Base-by-base conservation (phyloP, 148 eudicot genomes). In the Polygonum maritimum region DNA sequence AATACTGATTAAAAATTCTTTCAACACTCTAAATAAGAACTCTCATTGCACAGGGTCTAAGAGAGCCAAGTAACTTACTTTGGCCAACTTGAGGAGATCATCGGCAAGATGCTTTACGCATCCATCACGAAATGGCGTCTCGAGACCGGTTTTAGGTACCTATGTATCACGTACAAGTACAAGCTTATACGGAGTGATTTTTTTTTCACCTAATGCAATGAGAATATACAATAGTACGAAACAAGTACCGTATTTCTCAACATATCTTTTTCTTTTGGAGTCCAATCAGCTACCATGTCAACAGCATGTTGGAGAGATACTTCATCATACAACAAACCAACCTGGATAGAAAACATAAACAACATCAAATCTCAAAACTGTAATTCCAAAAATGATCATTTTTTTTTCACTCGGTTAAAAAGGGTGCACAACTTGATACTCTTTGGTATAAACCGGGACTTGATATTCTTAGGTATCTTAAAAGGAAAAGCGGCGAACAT, bases 101-200 rank as follows among this genome's bases (percentile, higher is more conserved):
- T 92, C 91, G 3, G 97, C 98, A 58, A 96, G 80, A 83, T 92
- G 97, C 84, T 79, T 87, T 80, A 96, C 80, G 79, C 89, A 86
- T 75, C 99, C 98, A 84, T 89, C 99, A 36, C 99, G 94, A 82
- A 96, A 96, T 48, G 99, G 99, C 11, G 99, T 96, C 86, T 88
- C 87, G 74, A 96, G 83, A 63, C 99, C 99, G 83, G 75, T 87
- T 79, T 79, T 86, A 45, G 99, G 96, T 76, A 91, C 99, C 98
- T 94, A 83, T 19, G 39, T 26, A 26, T 0, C 31, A 26, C 31
- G 76, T 48, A 84, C 21, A 15, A 13, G 71, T 18, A 36, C 7
- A 36, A 57, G 71, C 15, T 35, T 67, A 67, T 21, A 39, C n/a
- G n/a, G n/a, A n/a, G n/a, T n/a, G n/a, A 63, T 33, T 44, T 44